Evolutionary conservation across 148 eudicot genomes (phyloP).

Genomic region (Camellia granthamiana): DNA sequence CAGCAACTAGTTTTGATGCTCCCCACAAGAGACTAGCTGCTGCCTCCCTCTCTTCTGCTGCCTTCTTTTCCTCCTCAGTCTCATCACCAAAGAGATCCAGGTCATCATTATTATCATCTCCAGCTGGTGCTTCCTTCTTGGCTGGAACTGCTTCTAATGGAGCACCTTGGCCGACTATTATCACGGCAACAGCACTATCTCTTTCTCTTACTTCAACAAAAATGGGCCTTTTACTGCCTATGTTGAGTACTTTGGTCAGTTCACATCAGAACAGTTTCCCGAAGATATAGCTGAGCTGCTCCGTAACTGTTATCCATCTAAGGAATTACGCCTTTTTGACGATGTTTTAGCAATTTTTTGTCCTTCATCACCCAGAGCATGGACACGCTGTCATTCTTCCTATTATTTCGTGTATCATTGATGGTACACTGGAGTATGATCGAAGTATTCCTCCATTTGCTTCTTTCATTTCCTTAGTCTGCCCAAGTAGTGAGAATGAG

Average conservation of each 20-base stretch:
- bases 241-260: constrained; percentile 93
- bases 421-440: constrained; percentile 80
- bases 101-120: no score
- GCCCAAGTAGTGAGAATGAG: constrained; percentile 83
- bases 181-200: no score
- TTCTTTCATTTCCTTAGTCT: constrained; percentile 84
- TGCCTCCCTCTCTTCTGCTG: no score
- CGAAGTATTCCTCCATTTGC: constrained; percentile 76
- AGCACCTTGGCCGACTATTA: no score
- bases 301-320: constrained; percentile 65
- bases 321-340: constrained; percentile 73
- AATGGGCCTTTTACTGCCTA: constrained; percentile 87
- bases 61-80: no score
- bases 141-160: no score
- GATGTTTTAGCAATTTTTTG: constrained; percentile 97
- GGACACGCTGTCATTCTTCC: constrained; percentile 94
- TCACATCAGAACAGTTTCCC: constrained; percentile 84
- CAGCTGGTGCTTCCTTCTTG: no score
- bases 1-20: no score
- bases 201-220: no score
- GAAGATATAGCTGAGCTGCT: constrained; percentile 93
- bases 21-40: no score
- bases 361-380: constrained; percentile 98
- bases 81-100: no score
- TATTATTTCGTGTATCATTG: constrained; percentile 76